Evolutionary conservation across 2,329 filamentous ascomycete genomes (phyloP).

Genomic region (Huntiella savannae): DNA sequence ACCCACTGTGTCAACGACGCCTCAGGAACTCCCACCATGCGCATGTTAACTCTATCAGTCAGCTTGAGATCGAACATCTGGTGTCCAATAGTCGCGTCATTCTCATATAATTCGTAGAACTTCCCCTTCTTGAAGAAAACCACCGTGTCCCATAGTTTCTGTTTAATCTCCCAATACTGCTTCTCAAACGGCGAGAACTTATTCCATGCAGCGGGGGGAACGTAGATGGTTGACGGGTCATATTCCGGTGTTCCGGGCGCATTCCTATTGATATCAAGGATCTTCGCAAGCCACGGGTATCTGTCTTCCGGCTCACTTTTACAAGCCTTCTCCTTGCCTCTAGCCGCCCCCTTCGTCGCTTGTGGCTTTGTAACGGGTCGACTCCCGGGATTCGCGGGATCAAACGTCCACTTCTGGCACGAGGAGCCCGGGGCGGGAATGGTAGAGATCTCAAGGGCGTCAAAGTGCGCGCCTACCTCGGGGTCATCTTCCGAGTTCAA

Average conservation of each 20-base stretch:
- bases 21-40: slow-evolving; percentile 96
- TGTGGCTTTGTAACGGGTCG: slow-evolving; percentile 14
- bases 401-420: slow-evolving; percentile 53
- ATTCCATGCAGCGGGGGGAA: slow-evolving; percentile 60
- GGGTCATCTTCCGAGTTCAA: slow-evolving; percentile 22
- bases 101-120: slow-evolving; percentile 96
- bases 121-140: slow-evolving; percentile 99
- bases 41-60: slow-evolving; percentile 96
- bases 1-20: slow-evolving; percentile 93
- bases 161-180: slow-evolving; percentile 98
- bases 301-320: slow-evolving; percentile 67
- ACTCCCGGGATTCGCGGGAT: slow-evolving; percentile 26
- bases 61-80: slow-evolving; percentile 95
- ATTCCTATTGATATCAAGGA: slow-evolving; percentile 69
- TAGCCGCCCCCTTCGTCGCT: slow-evolving; percentile 14
- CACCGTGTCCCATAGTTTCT: slow-evolving; percentile 90
- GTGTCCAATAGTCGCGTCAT: slow-evolving; percentile 89
- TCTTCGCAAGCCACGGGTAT: slow-evolving; percentile 77
- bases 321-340: slow-evolving; percentile 48
- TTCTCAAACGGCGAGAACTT: slow-evolving; percentile 90
- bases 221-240: slow-evolving; percentile 76
- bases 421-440: slow-evolving; percentile 14
- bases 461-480: slow-evolving; percentile 25
- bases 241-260: slow-evolving; percentile 67
- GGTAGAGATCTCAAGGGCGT: slow-evolving; percentile 32